Percentiles rank a stretch among this genome's conserved stretches.
phyloP scores from a whole-genome alignment of 441 rosid species.

The Capsella rubella region DNA sequence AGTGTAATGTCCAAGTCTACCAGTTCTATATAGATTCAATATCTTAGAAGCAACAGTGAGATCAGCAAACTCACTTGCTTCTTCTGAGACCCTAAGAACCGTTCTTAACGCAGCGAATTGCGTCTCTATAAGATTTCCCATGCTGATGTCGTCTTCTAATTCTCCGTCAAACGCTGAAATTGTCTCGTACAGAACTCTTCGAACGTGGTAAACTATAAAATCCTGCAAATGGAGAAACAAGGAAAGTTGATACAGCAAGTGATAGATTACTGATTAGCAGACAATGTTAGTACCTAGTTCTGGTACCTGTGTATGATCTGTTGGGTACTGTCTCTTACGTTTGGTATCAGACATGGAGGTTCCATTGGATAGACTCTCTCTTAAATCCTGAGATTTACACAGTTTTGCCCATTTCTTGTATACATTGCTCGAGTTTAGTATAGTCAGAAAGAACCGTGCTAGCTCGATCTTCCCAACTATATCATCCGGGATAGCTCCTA shows the following conservation, averaged over 20 bases:
- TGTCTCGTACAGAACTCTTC: constrained; percentile 53
- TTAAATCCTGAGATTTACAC: constrained; percentile 35
- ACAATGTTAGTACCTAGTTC: background rate
- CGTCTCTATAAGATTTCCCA: constrained; percentile 51
- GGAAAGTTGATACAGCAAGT: background rate
- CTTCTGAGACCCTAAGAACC: constrained; percentile 50
- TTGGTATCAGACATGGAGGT: constrained; percentile 31
- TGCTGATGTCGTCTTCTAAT: constrained; percentile 45
- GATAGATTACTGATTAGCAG: background rate
- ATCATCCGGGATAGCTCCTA: constrained; percentile 67
- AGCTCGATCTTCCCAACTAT: constrained; percentile 61
- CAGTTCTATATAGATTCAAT: constrained; percentile 68
- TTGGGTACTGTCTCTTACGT: constrained; percentile 53
- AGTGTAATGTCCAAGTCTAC: constrained; percentile 69
- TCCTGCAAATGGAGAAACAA: constrained; percentile 48
- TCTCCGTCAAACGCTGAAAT: constrained; percentile 51
- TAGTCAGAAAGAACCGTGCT: constrained; percentile 62
- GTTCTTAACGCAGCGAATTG: constrained; percentile 53
- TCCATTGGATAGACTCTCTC: constrained; percentile 12
- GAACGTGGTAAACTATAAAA: constrained; percentile 61
- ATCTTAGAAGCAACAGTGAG: constrained; percentile 60
- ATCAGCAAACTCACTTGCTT: constrained; percentile 46
- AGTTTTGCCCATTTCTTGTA: constrained; percentile 73
- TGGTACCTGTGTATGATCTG: constrained; percentile 82
- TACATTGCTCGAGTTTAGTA: constrained; percentile 62